phyloP scores from a whole-genome alignment of 2,329 filamentous ascomycete species.

The Blumeriella jaapii region DNA sequence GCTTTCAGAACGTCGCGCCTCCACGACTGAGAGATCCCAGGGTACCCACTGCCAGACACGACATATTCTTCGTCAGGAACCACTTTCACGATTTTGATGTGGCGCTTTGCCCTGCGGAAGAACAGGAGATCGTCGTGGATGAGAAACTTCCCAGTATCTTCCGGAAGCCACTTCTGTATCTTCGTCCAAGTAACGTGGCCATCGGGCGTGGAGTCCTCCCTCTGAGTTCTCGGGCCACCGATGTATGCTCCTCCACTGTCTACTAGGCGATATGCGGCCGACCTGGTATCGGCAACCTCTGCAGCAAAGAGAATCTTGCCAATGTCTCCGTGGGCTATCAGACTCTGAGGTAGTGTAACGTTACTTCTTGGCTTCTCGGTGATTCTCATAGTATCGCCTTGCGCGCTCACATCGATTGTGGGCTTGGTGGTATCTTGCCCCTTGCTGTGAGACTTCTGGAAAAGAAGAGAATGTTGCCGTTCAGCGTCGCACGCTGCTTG shows the following conservation, averaged over 20 bases:
- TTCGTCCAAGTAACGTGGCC: slow-evolving; percentile 48
- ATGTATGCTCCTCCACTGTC: slow-evolving; percentile 47
- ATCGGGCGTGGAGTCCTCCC: slow-evolving; percentile 33
- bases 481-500: slow-evolving; percentile 52
- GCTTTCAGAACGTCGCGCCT: slow-evolving; percentile 6
- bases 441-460: no score
- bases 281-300: slow-evolving; percentile 43
- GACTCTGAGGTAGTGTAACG: slow-evolving; percentile 45
- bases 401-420: background rate
- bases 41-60: slow-evolving; percentile 6
- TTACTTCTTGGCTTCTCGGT: slow-evolving; percentile 42
- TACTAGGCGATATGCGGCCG: slow-evolving; percentile 48
- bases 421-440: slow-evolving; percentile 37
- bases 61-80: slow-evolving; percentile 39
- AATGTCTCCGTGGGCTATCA: slow-evolving; percentile 44
- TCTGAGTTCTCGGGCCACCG: slow-evolving; percentile 37
- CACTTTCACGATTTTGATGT: slow-evolving; percentile 49
- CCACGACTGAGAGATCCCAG: slow-evolving; percentile 8
- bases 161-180: slow-evolving; percentile 46
- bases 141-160: slow-evolving; percentile 47
- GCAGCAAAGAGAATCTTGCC: slow-evolving; percentile 47
- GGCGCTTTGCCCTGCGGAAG: slow-evolving; percentile 52
- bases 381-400: slow-evolving; percentile 15
- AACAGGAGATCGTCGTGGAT: slow-evolving; percentile 48
- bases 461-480: slow-evolving; percentile 38